Base-by-base conservation (phyloP, 352 stramenopile species). In the Pythium oligandrum region DNA sequence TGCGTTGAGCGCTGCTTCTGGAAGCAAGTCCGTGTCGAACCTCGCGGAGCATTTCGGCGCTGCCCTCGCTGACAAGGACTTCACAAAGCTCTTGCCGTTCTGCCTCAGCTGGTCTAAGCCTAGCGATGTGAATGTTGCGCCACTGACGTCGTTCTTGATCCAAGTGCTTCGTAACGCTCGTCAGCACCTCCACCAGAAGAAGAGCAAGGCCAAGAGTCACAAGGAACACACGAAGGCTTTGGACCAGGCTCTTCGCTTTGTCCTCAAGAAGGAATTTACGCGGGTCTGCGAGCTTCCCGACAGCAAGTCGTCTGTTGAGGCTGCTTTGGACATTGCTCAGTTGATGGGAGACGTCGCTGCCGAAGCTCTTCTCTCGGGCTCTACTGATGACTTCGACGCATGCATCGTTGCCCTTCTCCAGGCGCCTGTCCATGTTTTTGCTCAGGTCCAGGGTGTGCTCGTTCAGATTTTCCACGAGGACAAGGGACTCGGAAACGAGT, bases 241-340 rank as follows among this genome's bases (percentile, higher is more conserved):
- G 2, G 66, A 87, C 32, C 63, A 78, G 43, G 72, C 68, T 0
- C 74, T 90, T 40, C 66, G 75, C 6, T 72, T 72, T 44, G 64
- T 91, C 4, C 60, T 85, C 1, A 84, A 87, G 55, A 76, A 82
- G n/a, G 78, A 90, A 43, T 90, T 90, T 43, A 67, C 65, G 3
- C 53, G 57, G 3, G 26, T 82, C 12, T 89, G 64, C 58, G 69
- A 81, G 17, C 42, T 17, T 3, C 12, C 17, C 1, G 33, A 38
- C 6, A 66, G 61, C 3, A 59, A 72, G 37, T 54, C 48, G 40
- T 44, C 61, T 31, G 38, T 12, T 8, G 58, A 48, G 40, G 8
- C 51, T 4, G 63, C 53, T 43, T 57, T 76, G 12, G 50, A 61
- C 10, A 59, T 83, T 51, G 79, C 83, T 9, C 58, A 83, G 17